Percentiles rank a stretch among this genome's conserved stretches.
Evolutionary conservation across 2,329 filamentous ascomycete genomes (phyloP).

Genomic region (Leptographium lundbergii): DNA sequence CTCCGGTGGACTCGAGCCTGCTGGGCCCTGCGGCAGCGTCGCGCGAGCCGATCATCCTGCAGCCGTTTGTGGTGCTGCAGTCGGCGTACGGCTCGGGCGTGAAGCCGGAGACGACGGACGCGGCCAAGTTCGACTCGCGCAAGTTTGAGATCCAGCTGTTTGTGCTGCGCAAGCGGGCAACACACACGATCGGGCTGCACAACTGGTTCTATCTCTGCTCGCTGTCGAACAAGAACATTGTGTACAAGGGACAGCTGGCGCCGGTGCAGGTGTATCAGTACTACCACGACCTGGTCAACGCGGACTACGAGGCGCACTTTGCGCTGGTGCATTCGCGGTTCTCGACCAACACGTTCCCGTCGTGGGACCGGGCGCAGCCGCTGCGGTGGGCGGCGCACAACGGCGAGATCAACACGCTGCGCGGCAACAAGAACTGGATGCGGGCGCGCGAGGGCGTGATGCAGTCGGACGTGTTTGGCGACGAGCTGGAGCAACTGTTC

Average conservation of each 20-base stretch:
- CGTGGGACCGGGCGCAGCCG: slow-evolving; percentile 94
- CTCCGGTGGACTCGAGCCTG: slow-evolving; percentile 84
- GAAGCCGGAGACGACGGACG: slow-evolving; percentile 66
- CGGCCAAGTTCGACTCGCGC: slow-evolving; percentile 68
- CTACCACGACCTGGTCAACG: slow-evolving; percentile 92
- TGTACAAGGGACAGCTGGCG: slow-evolving; percentile 94
- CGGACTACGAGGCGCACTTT: slow-evolving; percentile 95
- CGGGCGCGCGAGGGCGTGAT: slow-evolving; percentile 89
- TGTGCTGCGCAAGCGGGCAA: slow-evolving; percentile 85
- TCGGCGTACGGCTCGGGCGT: slow-evolving; percentile 74
- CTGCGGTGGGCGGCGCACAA: slow-evolving; percentile 96
- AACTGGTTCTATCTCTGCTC: slow-evolving; percentile 99
- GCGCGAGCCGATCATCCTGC: slow-evolving; percentile 86
- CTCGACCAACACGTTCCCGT: slow-evolving; percentile 96
- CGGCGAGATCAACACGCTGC: slow-evolving; percentile 94
- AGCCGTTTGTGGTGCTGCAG: slow-evolving; percentile 85
- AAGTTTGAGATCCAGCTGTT: slow-evolving; percentile 90
- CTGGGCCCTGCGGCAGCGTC: slow-evolving; percentile 87
- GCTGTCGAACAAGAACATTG: slow-evolving; percentile 94
- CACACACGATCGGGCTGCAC: slow-evolving; percentile 85
- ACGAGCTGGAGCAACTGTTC: slow-evolving; percentile 81
- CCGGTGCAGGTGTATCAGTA: slow-evolving; percentile 96
- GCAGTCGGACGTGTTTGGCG: slow-evolving; percentile 83
- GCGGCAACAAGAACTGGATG: slow-evolving; percentile 99
- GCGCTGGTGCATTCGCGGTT: slow-evolving; percentile 94